Evolutionary conservation across 2,329 filamentous ascomycete genomes (phyloP).

Genomic region (Penicillium sp.): DNA sequence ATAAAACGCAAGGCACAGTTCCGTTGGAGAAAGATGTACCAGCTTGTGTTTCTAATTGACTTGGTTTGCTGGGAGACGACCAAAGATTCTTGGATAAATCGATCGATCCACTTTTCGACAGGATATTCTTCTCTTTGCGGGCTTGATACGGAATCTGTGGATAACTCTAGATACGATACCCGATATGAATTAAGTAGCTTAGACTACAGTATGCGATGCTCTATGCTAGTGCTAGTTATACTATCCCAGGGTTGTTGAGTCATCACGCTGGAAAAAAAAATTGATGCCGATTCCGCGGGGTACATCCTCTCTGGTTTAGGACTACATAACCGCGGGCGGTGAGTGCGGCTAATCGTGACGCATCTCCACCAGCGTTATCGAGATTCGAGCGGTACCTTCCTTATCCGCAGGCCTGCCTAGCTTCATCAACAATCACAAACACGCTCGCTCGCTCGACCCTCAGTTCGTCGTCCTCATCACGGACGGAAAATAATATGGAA

Average conservation of each 20-base stretch:
- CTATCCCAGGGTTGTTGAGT: not conserved
- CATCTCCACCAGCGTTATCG: slow-evolving; percentile 7
- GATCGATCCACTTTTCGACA: not conserved
- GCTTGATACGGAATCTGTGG: not conserved
- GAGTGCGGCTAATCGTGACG: slow-evolving; percentile 9
- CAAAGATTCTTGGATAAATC: not conserved
- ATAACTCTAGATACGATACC: not conserved
- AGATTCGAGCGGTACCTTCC: not conserved
- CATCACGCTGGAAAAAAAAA: not conserved
- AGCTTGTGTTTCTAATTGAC: not conserved
- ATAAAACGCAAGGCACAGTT: not conserved
- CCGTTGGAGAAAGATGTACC: not conserved
- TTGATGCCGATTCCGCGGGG: not conserved
- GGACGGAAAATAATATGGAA: slow-evolving; percentile 16
- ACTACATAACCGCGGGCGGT: slow-evolving; percentile 10
- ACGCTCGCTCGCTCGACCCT: not conserved
- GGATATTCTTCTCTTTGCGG: not conserved
- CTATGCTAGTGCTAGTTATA: not conserved
- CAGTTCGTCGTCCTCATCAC: not conserved
- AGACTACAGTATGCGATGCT: not conserved
- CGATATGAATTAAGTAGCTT: not conserved
- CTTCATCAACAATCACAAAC: not conserved
- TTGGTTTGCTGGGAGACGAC: not conserved
- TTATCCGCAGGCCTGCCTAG: not conserved
- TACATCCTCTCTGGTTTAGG: not conserved